Evolutionary conservation across 805 yeast genomes (phyloP), one percentile per base, ranked within the genome.

Genomic region (Cyberlindnera euphorbiiphila): DNA sequence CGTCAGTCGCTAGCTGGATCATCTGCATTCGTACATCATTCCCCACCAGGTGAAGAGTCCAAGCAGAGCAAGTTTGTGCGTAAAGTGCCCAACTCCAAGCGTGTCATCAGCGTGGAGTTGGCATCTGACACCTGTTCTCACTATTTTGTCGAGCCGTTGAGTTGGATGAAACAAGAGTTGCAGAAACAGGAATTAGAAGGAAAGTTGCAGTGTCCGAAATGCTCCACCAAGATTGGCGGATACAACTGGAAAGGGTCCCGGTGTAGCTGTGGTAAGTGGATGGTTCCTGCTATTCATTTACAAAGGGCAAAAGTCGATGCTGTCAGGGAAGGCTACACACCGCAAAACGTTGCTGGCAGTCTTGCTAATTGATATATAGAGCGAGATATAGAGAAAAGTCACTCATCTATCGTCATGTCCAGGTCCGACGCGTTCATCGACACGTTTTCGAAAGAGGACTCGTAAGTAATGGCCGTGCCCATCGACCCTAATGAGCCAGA

Each of bases 181-280:
- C 78, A 72, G 32, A 62, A 59, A 11, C 71, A 73, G 48, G 83
- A 78, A 35, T 52, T 93, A 8, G 97, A 91, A 58, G 98, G 98
- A 3, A 85, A 83, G 53, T 77, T 93, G 29, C 59, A 64, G 9
- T 93, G 98, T 59, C 93, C 93, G 3, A 82, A 81, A 53, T 93
- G 98, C 65, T 66, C 67, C 5, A 69, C 84, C 12, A 93, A 91
- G 62, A 76, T 93, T 3, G 98, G 98, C 11, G 88, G 86, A 0
- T 93, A 88, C 58, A 77, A 81, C 45, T 93, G 98, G 98, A 85
- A 81, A 53, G 98, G 98, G 0, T 78, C 91, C 2, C 67, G 95
- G 51, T 93, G 98, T 60, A 78, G 93, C 41, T 93, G 98, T 60
- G 97, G 97, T 3, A 78, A 76, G 51, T 93, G 98, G 98, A 81